These are phyloP conservation scores for Coniferiporia weirii DNA, from an alignment of 1,284 basidiomycete species.

Conservation along the genomic window DNA sequence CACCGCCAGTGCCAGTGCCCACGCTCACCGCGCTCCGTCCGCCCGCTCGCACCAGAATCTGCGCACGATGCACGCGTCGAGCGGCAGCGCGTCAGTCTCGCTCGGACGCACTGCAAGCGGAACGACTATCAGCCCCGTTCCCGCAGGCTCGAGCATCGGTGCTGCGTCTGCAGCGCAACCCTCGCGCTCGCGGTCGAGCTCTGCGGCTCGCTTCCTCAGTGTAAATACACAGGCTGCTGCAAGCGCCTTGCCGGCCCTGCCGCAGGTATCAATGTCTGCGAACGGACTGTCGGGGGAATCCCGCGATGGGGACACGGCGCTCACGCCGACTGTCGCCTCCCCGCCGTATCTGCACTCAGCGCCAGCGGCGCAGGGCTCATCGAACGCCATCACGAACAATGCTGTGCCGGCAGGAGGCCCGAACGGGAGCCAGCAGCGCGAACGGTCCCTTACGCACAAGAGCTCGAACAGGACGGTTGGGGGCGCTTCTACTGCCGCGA, in stretches of 20 bases:
- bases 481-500: not conserved
- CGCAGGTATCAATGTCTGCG: conserved; percentile 2
- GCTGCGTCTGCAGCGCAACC: not conserved
- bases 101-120: not conserved
- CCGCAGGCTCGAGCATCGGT: not conserved
- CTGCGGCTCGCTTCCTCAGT: conserved; percentile 12
- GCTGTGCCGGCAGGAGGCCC: not conserved
- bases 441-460: conserved; percentile 15
- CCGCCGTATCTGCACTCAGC: not conserved
- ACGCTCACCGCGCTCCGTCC: not conserved
- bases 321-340: conserved; percentile 5
- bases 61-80: not conserved
- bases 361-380: not conserved
- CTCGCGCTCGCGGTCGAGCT: conserved; percentile 15
- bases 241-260: conserved; percentile 6
- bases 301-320: not conserved
- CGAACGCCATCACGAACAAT: not conserved
- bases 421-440: conserved; percentile 4
- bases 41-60: conserved; percentile 12
- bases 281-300: not conserved
- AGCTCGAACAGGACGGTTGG: conserved; percentile 17
- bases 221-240: conserved; percentile 15
- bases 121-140: not conserved
- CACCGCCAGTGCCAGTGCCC: not conserved
- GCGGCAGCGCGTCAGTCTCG: not conserved